These are phyloP conservation scores for Xerocomus amazonicus DNA, from an alignment of 1,284 basidiomycete species.

Conservation along the genomic window DNA sequence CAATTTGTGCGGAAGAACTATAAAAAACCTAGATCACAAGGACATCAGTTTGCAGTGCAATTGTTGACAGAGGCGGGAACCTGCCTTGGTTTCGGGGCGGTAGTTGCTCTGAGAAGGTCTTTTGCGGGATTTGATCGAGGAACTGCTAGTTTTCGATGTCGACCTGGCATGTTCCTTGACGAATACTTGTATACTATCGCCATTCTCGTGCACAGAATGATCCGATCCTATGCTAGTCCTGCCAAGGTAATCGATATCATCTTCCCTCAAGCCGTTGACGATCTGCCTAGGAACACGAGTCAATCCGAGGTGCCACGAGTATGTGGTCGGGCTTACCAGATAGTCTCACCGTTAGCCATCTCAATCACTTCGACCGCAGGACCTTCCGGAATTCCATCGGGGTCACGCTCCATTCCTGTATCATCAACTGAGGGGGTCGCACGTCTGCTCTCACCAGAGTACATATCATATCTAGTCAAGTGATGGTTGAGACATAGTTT, in stretches of 20 bases:
- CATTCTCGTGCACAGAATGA: slow-evolving; percentile 55
- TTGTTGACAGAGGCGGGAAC: slow-evolving; percentile 21
- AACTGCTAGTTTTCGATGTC: slow-evolving; percentile 59
- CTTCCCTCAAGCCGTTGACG: slow-evolving; percentile 75
- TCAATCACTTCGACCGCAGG: slow-evolving; percentile 75
- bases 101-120: slow-evolving; percentile 48
- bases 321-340: slow-evolving; percentile 52
- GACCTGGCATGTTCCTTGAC: slow-evolving; percentile 71
- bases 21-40: slow-evolving; percentile 62
- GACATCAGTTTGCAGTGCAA: slow-evolving; percentile 11
- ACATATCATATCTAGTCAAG: slow-evolving; percentile 70
- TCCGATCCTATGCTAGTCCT: slow-evolving; percentile 73
- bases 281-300: slow-evolving; percentile 57
- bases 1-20: slow-evolving; percentile 72
- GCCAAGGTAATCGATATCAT: slow-evolving; percentile 65
- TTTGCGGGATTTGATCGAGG: slow-evolving; percentile 59
- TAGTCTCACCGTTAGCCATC: slow-evolving; percentile 76
- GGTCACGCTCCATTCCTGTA: slow-evolving; percentile 23
- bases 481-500: slow-evolving; percentile 16
- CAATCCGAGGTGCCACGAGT: slow-evolving; percentile 5
- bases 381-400: slow-evolving; percentile 42
- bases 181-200: slow-evolving; percentile 58
- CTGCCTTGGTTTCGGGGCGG: slow-evolving; percentile 78
- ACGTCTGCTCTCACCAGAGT: slow-evolving; percentile 53
- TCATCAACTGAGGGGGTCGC: slow-evolving; percentile 26